Evolutionary conservation across 495 filamentous ascomycete species (phyloP).

Genomic region (Hypoxylon cercidicola): DNA sequence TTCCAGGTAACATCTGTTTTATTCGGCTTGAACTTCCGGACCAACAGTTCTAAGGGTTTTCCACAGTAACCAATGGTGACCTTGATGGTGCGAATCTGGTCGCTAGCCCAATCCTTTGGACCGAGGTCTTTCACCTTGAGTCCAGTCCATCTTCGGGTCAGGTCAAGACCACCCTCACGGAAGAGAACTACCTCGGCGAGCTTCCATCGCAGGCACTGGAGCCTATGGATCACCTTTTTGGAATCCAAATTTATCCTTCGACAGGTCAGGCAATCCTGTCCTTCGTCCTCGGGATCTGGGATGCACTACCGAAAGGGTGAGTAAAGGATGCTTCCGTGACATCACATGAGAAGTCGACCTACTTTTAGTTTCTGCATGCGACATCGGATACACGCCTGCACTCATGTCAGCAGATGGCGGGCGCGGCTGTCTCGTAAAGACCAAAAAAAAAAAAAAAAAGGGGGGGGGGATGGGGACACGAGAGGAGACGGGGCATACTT

Average conservation of each 20-base stretch:
- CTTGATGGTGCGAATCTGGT: constrained; percentile 38
- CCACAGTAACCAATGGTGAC: constrained; percentile 47
- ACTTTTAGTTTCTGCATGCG: constrained; percentile 56
- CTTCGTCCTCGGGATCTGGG: constrained; percentile 43
- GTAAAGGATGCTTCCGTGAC: constrained; percentile 11
- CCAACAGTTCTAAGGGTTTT: constrained; percentile 44
- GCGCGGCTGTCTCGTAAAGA: constrained; percentile 3
- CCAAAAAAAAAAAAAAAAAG: background rate
- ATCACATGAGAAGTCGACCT: constrained; percentile 37
- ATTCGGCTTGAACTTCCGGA: constrained; percentile 48
- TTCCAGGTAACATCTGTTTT: constrained; percentile 45
- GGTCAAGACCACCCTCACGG: constrained; percentile 50
- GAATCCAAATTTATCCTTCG: constrained; percentile 46
- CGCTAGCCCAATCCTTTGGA: constrained; percentile 37
- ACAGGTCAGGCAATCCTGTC: constrained; percentile 50
- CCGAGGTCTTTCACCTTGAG: constrained; percentile 51
- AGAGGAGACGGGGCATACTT: constrained; percentile 21
- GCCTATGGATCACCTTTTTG: constrained; percentile 57
- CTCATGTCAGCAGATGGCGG: constrained; percentile 19
- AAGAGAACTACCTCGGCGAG: constrained; percentile 49
- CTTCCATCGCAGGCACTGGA: constrained; percentile 54
- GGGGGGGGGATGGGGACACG: too few relatives aligned
- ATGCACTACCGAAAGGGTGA: constrained; percentile 39
- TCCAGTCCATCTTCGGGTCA: constrained; percentile 53
- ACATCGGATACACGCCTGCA: constrained; percentile 56